Evolutionary conservation across 345 rosid genomes (phyloP).

Genomic region (Erodium maritimum): DNA sequence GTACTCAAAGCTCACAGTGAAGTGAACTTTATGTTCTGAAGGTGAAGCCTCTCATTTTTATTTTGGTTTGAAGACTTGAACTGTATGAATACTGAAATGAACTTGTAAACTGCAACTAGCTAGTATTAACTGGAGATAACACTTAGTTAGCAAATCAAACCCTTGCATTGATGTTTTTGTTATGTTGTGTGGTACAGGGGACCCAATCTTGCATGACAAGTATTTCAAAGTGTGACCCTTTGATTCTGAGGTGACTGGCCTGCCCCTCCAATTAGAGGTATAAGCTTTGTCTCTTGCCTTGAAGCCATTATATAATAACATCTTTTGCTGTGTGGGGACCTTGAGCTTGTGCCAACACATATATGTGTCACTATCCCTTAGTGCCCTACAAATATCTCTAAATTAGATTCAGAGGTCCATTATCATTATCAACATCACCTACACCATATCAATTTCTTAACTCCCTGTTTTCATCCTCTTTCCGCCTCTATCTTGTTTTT

Average conservation of each 20-base stretch:
- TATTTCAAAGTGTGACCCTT: neutral
- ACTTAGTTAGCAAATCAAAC: too few relatives aligned
- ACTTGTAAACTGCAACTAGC: too few relatives aligned
- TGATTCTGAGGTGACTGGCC: neutral
- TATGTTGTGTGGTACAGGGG: neutral
- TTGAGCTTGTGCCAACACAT: neutral
- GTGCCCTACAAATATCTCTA: neutral
- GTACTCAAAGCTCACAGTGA: too few relatives aligned
- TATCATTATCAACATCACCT: neutral
- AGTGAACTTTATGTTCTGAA: too few relatives aligned
- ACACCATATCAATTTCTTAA: too few relatives aligned
- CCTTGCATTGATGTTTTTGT: neutral
- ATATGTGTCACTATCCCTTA: too few relatives aligned
- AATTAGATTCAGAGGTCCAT: too few relatives aligned
- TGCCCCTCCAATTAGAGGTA: neutral
- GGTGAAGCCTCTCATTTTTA: too few relatives aligned
- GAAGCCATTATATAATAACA: neutral
- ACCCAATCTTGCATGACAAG: neutral
- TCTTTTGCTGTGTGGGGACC: neutral
- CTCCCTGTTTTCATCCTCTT: neutral
- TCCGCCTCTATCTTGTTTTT: too few relatives aligned
- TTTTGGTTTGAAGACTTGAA: too few relatives aligned
- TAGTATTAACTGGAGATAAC: too few relatives aligned
- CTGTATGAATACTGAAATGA: too few relatives aligned
- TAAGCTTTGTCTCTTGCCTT: neutral